phyloP scores from a whole-genome alignment of 2,329 filamentous ascomycete genomes.

The Xylaria sp. region DNA sequence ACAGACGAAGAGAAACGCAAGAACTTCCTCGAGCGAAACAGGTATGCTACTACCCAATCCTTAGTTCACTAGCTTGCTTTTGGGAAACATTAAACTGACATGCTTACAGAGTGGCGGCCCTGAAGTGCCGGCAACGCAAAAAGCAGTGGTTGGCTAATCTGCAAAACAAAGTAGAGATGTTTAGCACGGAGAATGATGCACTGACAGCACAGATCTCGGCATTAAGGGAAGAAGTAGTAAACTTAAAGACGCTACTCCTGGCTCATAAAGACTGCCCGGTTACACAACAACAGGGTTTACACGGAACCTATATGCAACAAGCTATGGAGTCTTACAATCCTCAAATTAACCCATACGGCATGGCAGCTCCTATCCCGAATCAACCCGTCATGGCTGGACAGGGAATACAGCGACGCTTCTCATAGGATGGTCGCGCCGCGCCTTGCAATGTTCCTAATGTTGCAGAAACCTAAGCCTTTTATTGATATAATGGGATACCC shows the following conservation, averaged over 20 bases:
- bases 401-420: constrained; percentile 66
- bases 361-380: constrained; percentile 63
- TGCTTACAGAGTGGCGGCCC: constrained; percentile 81
- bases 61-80: not conserved
- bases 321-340: constrained; percentile 65
- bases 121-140: constrained; percentile 97
- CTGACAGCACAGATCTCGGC: constrained; percentile 85
- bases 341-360: constrained; percentile 70
- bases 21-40: constrained; percentile 96
- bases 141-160: constrained; percentile 98
- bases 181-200: constrained; percentile 89
- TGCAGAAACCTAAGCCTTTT: constrained; percentile 15
- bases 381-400: constrained; percentile 68
- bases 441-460: constrained; percentile 28
- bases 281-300: constrained; percentile 84
- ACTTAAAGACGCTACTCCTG: constrained; percentile 89
- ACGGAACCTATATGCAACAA: constrained; percentile 66
- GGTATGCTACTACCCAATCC: constrained; percentile 68
- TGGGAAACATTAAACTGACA: not conserved
- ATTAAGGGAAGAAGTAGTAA: constrained; percentile 91
- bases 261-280: constrained; percentile 97
- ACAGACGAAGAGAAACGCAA: constrained; percentile 98
- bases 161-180: constrained; percentile 93
- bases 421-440: constrained; percentile 55
- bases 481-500: constrained; percentile 10